Base-by-base conservation (phyloP, 2,329 filamentous ascomycete genomes). In the Periconia digitata region DNA sequence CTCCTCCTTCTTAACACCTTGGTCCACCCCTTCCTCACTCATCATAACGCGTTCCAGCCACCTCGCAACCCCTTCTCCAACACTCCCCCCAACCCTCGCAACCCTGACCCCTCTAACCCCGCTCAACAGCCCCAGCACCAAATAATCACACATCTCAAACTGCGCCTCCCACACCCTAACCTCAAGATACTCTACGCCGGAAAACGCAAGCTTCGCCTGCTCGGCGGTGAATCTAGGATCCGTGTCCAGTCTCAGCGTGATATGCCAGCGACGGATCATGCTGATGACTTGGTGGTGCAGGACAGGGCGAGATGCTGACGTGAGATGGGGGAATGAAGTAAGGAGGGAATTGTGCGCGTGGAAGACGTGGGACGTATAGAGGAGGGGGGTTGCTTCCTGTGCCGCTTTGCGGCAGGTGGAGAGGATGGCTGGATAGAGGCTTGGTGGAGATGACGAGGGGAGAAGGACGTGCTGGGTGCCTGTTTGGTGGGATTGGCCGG, bases 351-450 rank as follows among this genome's bases (percentile, higher is more conserved):
- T 62, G 54, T 82, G 77, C 0, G 79, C 78, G 36, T 75, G 65
- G 68, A 81, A 81, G 29, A 69, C 71, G 60, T 80, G 78, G 16
- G 60, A 59, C n/a, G 71, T 70, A 59, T 81, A 82, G 8, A 81
- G 68, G 7, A 80, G 68, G 12, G 70, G 65, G 0, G 60, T 61
- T 1, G 70, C 73, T 67, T 79, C 77, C 16, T 55, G 23, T 57
- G 74, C 54, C 47, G 74, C 67, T 24, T 68, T 69, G 15, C 65
- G 66, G 59, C 72, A 77, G 6, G 74, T 74, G 3, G 52, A 58
- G 1, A 79, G 66, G 27, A 79, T 65, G 29, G 65, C 61, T 10
- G 74, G 67, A 51, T 73, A 60, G 17, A 79, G 46, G 15, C 39
- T 35, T 40, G 42, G 44, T 40, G 43, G 24, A 2, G 55, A 58